A percentile compares a stretch with the other conserved stretches of the same genome.
Evolutionary conservation across 2,329 filamentous ascomycete species (phyloP).

Genomic region (Pseudogymnoascus sp.): DNA sequence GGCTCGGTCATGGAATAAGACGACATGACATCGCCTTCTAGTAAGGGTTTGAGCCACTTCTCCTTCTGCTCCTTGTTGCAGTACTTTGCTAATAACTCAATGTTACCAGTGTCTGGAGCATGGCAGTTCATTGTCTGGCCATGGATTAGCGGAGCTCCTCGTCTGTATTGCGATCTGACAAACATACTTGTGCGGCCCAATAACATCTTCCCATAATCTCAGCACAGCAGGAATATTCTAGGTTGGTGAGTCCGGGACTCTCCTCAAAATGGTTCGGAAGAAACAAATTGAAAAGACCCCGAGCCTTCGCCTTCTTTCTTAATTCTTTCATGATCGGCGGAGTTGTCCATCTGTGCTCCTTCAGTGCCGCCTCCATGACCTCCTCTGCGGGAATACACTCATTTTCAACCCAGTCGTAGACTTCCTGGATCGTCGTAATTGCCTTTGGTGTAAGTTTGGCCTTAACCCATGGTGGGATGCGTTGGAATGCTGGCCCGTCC

Average conservation of each 20-base stretch:
- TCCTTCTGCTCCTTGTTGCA: slow-evolving; percentile 44
- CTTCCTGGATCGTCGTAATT: slow-evolving; percentile 37
- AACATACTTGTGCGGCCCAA: slow-evolving; percentile 33
- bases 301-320: slow-evolving; percentile 36
- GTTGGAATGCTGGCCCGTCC: slow-evolving; percentile 33
- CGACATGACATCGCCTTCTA: slow-evolving; percentile 43
- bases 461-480: slow-evolving; percentile 37
- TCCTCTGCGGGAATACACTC: slow-evolving; percentile 40
- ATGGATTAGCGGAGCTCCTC: too few relatives aligned
- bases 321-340: slow-evolving; percentile 38
- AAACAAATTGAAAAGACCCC: slow-evolving; percentile 37
- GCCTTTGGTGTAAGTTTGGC: slow-evolving; percentile 31
- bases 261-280: slow-evolving; percentile 37
- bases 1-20: slow-evolving; percentile 49
- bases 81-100: slow-evolving; percentile 48
- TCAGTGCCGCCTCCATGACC: slow-evolving; percentile 37
- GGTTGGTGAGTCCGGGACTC: slow-evolving; percentile 40
- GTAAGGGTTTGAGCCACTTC: slow-evolving; percentile 43
- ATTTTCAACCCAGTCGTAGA: slow-evolving; percentile 39
- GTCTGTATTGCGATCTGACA: background rate
- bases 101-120: slow-evolving; percentile 46
- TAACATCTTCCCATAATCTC: slow-evolving; percentile 42
- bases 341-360: slow-evolving; percentile 34
- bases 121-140: slow-evolving; percentile 39
- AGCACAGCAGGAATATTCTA: slow-evolving; percentile 41